Conservation (phyloP, 1,139 yeast genomes). For the Groenewaldozyma sp. region DNA sequence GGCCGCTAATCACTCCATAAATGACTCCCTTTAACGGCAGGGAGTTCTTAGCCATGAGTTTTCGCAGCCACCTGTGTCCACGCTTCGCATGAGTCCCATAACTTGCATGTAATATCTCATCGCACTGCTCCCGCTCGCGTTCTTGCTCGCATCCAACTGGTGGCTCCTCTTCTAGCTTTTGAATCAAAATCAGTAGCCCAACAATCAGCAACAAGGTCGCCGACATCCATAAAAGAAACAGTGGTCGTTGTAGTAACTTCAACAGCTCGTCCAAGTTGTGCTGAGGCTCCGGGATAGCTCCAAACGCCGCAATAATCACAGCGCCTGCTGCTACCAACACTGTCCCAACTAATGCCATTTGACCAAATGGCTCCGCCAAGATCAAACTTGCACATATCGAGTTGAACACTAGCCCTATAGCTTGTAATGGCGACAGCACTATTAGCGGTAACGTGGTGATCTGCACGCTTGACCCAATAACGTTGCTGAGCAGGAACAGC, state of each 20-base stretch:
- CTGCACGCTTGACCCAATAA: conserved; percentile 76
- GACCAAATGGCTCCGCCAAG: conserved; percentile 60
- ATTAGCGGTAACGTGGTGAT: conserved; percentile 77
- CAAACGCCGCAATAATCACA: conserved; percentile 67
- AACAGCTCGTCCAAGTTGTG: conserved; percentile 41
- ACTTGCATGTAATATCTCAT: no score
- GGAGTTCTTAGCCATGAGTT: background rate
- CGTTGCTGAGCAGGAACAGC: conserved; percentile 62
- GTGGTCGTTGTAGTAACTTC: conserved; percentile 31
- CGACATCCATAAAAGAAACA: conserved; percentile 42
- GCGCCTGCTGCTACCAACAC: conserved; percentile 66
- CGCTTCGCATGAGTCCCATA: no score
- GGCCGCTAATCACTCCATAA: conserved; percentile 67
- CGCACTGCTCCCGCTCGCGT: background rate
- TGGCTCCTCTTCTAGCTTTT: conserved; percentile 4
- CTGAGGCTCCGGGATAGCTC: conserved; percentile 46
- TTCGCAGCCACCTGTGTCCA: background rate
- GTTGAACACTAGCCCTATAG: conserved; percentile 83
- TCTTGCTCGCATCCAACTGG: background rate
- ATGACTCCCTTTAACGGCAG: conserved; percentile 38
- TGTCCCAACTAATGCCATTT: conserved; percentile 54
- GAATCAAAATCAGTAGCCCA: conserved; percentile 18
- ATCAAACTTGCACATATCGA: conserved; percentile 63
- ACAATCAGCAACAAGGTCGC: conserved; percentile 25
- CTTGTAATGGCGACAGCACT: conserved; percentile 73